Evolutionary conservation across 768 basidiomycete species (phyloP), one percentile per base, ranked within the genome.

Genomic region (Macrocybe gigantea): DNA sequence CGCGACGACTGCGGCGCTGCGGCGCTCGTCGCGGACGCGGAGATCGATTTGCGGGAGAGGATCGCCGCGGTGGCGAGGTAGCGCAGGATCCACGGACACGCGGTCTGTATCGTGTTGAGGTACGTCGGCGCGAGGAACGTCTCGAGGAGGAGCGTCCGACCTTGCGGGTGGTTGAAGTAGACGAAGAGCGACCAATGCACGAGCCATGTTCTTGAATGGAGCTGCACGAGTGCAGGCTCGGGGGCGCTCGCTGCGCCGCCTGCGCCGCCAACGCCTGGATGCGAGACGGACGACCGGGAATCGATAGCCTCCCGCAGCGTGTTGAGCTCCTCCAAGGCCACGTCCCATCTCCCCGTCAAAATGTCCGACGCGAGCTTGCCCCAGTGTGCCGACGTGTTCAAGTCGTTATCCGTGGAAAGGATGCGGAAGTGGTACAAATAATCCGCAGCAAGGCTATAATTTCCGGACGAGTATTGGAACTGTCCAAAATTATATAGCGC

Each of bases 391-490:
- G 96, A 98, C 34, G 91, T 87, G 69, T 90, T 93, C 62, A 95
- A 87, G 44, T 94, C 88, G 49, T 78, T 76, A 64, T 95, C 91
- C 48, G 93, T 96, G 41, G 94, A 95, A 51, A 99, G 84, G 15
- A 98, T 87, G 48, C 94, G 91, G 78, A 98, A 99, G 64, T 98
- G 95, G 75, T 98, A 97, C 48, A 99, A 77, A 71, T 96, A 98
- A 67, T 97, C 93, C 41, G 94, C 93, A 11, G 96, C 93, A 42
- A 90, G 90, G 58, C 84, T 86, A 74, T 99, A 99, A 67, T 93
- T 92, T 38, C 96, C 96, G 64, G 91, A 91, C n/a, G 95, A 90
- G 70, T 92, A 99, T 70, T 96, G 94, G 73, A 94, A 98, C 62
- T 97, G 88, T 46, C 96, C 96, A 69, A 95, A 97, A 70, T 93